Conservation (phyloP, 441 rosid species). For the Populus hybrid region DNA sequence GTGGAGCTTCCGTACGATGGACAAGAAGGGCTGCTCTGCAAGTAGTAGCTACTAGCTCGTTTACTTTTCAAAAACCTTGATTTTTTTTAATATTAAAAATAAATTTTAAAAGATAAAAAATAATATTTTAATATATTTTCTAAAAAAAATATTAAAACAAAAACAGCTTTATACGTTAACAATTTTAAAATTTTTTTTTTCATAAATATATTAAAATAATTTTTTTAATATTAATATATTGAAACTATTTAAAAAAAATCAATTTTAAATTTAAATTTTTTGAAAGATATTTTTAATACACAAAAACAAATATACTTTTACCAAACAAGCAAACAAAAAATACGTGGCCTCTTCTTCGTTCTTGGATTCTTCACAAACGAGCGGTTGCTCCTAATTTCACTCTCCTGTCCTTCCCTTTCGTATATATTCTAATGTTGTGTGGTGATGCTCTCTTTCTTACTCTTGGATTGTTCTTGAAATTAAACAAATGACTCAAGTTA, state of each 20-base stretch:
- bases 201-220: too few relatives aligned
- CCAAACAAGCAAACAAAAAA: neutral
- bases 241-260: neutral
- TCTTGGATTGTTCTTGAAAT: neutral
- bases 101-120: too few relatives aligned
- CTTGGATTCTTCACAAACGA: neutral
- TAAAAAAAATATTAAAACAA: neutral
- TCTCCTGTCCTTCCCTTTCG: neutral
- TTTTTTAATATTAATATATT: too few relatives aligned
- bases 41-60: neutral
- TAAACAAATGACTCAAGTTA: too few relatives aligned
- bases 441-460: neutral
- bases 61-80: neutral
- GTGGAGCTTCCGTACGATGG: too few relatives aligned
- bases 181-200: too few relatives aligned
- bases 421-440: neutral
- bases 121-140: too few relatives aligned
- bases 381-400: neutral
- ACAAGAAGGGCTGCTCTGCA: too few relatives aligned
- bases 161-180: too few relatives aligned
- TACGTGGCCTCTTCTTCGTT: neutral
- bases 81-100: too few relatives aligned
- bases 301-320: neutral
- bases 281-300: neutral
- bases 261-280: too few relatives aligned